phyloP scores from a whole-genome alignment of 2,329 filamentous ascomycete genomes.

The Coleophoma cylindrospora region DNA sequence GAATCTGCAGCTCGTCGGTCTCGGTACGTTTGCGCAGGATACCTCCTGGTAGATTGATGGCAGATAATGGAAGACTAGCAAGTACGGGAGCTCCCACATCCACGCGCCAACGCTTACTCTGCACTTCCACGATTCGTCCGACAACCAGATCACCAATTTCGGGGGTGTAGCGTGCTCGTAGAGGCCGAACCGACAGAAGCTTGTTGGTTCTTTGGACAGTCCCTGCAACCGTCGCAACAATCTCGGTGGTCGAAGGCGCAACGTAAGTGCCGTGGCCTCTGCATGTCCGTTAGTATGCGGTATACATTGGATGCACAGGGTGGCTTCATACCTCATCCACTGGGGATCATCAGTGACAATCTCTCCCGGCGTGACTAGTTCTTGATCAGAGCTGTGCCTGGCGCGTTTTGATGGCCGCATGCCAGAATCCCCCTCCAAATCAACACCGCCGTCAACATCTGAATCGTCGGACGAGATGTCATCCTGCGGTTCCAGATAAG shows the following conservation, averaged over 20 bases:
- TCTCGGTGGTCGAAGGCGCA: slow-evolving; percentile 55
- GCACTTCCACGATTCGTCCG: slow-evolving; percentile 91
- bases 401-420: slow-evolving; percentile 39
- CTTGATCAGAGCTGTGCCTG: slow-evolving; percentile 27
- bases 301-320: not conserved
- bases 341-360: slow-evolving; percentile 86
- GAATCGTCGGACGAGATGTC: slow-evolving; percentile 11
- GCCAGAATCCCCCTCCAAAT: slow-evolving; percentile 27
- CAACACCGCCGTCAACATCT: slow-evolving; percentile 24
- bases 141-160: slow-evolving; percentile 96
- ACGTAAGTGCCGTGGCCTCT: slow-evolving; percentile 93
- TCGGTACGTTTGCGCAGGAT: slow-evolving; percentile 88
- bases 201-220: slow-evolving; percentile 94
- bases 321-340: slow-evolving; percentile 73
- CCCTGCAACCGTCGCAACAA: slow-evolving; percentile 86
- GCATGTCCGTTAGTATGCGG: slow-evolving; percentile 13
- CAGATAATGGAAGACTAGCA: slow-evolving; percentile 76
- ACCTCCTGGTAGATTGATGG: slow-evolving; percentile 92
- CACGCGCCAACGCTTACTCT: slow-evolving; percentile 88
- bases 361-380: slow-evolving; percentile 84
- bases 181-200: slow-evolving; percentile 82
- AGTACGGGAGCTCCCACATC: slow-evolving; percentile 87
- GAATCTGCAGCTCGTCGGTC: slow-evolving; percentile 94
- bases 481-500: slow-evolving; percentile 10
- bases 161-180: slow-evolving; percentile 89